These are phyloP conservation scores for Trifolium repens DNA, from an alignment of 306 rosid species.

Conservation along the genomic window DNA sequence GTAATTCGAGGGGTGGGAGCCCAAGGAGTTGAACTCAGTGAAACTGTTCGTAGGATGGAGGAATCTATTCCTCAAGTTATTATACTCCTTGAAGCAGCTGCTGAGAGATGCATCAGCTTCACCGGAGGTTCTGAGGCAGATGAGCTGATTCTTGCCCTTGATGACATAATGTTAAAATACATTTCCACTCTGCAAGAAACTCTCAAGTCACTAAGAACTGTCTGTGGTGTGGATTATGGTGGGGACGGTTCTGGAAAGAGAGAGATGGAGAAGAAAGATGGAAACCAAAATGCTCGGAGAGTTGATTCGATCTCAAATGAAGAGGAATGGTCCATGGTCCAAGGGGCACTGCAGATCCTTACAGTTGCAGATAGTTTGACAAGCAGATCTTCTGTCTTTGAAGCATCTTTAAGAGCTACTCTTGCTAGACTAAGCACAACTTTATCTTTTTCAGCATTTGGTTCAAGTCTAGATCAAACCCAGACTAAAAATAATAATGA, in stretches of 20 bases:
- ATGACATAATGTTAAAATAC: conserved; percentile 87
- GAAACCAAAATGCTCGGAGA: conserved; percentile 66
- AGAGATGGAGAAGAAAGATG: conserved; percentile 85
- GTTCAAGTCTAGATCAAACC: conserved; percentile 84
- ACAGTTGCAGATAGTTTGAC: conserved; percentile 96
- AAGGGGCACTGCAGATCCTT: conserved; percentile 96
- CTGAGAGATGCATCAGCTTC: conserved; percentile 93
- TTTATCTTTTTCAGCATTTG: conserved; percentile 80
- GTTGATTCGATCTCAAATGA: conserved; percentile 80
- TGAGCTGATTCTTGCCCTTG: conserved; percentile 89
- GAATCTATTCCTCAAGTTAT: conserved; percentile 95
- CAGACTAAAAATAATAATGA: conserved; percentile 52
- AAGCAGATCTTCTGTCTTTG: conserved; percentile 97
- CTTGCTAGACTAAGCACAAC: conserved; percentile 93
- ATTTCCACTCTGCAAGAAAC: conserved; percentile 92
- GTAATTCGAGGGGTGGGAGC: conserved; percentile 98
- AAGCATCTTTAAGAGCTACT: conserved; percentile 94
- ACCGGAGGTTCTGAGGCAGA: conserved; percentile 99
- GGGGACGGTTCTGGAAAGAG: conserved; percentile 67
- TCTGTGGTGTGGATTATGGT: conserved; percentile 87
- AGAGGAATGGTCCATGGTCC: conserved; percentile 99
- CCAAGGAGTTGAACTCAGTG: conserved; percentile 98
- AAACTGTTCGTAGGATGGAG: conserved; percentile 99
- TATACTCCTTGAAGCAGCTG: conserved; percentile 92
- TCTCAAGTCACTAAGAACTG: conserved; percentile 85